Evolutionary conservation across 305 asterid species (phyloP), one percentile per base, ranked within the genome.

Genomic region (Solanum aculeatissimum): DNA sequence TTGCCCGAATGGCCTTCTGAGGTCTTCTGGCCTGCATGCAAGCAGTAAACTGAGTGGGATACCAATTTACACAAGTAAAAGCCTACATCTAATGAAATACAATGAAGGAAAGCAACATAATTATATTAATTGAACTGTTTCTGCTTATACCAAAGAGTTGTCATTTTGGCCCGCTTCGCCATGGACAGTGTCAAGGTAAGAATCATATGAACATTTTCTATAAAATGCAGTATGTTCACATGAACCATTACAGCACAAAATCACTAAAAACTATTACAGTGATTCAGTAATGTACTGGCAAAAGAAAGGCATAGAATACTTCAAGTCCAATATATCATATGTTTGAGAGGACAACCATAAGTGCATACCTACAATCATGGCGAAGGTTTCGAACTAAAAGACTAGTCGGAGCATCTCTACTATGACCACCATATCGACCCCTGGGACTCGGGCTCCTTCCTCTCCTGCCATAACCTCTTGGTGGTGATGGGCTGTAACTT

Each of bases 401-500:
- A 77, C 99, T 95, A 47, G 99, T 96, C 0, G 98, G 97, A 47
- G 92, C 96, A 88, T 95, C 98, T 54, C 95, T 89, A 80, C 92
- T 86, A 62, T 93, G 91, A 75, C 90, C 88, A 47, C 90, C 90
- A 83, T 92, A 90, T 23, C 95, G 91, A 49, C 95, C 97, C 83
- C 95, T 91, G 21, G 93, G 90, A 43, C 93, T 92, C 18, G 97
- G 97, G 85, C 97, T 93, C 82, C 96, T 87, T 77, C 93, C 95
- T 86, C 98, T 91, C 88, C 98, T 89, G 42, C 96, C 90, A 85
- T 92, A 90, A 77, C 93, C 98, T 87, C 98, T 92, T 45, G 98
- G 97, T 9, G 98, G 99, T 80, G 98, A 93, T 7, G 98, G 99
- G 78, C 94, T 90, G 83, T 94, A 94, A 88, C 98, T 96, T 87